These are phyloP conservation scores for Irpex lacteus DNA, from an alignment of 1,284 basidiomycete species.

Conservation along the genomic window DNA sequence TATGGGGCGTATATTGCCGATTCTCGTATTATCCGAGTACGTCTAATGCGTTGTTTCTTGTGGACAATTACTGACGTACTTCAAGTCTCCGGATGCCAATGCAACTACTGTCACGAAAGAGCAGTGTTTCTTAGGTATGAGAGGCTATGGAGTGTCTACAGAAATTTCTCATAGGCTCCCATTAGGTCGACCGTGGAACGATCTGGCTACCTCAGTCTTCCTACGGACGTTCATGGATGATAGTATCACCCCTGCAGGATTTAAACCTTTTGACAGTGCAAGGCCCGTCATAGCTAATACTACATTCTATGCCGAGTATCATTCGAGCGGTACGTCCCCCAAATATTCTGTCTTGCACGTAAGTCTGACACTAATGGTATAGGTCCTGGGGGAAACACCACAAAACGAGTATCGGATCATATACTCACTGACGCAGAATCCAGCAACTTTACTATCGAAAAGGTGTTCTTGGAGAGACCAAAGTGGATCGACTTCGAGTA, in stretches of 20 bases:
- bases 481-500: constrained; percentile 57
- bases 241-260: constrained; percentile 50
- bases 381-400: constrained; percentile 56
- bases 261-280: constrained; percentile 45
- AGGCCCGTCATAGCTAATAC: constrained; percentile 50
- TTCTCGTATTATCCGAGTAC: constrained; percentile 54
- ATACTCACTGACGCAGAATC: constrained; percentile 42
- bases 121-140: constrained; percentile 49
- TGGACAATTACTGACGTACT: not conserved
- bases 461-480: constrained; percentile 47
- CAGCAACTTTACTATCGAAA: constrained; percentile 39
- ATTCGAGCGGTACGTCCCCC: constrained; percentile 42
- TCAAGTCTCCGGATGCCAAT: constrained; percentile 60
- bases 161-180: not conserved
- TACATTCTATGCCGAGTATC: constrained; percentile 59
- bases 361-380: not conserved
- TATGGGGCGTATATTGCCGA: constrained; percentile 62
- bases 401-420: constrained; percentile 45
- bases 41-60: not conserved
- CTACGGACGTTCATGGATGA: constrained; percentile 59
- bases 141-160: not conserved
- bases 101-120: constrained; percentile 41
- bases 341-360: not conserved
- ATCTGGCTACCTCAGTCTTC: constrained; percentile 53
- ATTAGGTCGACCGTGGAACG: constrained; percentile 62